These are phyloP conservation scores for Melastoma malabathricum DNA, from an alignment of 345 rosid species.

Conservation along the genomic window DNA sequence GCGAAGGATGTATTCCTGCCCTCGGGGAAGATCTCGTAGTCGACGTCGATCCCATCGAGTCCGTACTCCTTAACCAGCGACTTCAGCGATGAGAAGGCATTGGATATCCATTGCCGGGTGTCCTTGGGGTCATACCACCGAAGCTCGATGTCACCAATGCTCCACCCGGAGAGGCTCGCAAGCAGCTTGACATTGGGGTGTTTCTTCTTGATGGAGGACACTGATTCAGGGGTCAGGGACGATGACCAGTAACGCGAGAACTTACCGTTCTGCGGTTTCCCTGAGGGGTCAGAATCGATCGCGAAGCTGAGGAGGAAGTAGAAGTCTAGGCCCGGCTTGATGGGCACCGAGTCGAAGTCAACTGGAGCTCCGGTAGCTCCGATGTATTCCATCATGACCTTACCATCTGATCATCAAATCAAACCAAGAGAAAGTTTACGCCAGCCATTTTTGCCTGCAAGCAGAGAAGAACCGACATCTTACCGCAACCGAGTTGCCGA, in stretches of 20 bases:
- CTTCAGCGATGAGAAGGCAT: constrained; percentile 29
- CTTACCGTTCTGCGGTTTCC: constrained; percentile 24
- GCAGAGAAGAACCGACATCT: background rate
- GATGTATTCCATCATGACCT: constrained; percentile 59
- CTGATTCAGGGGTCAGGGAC: constrained; percentile 16
- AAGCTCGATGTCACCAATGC: constrained; percentile 22
- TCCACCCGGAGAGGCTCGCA: constrained; percentile 48
- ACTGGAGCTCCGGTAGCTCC: constrained; percentile 34
- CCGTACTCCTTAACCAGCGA: constrained; percentile 19
- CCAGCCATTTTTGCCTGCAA: no score
- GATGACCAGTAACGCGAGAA: constrained; percentile 33
- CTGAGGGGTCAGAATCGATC: constrained; percentile 29
- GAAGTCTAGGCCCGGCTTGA: constrained; percentile 24
- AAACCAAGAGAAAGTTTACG: background rate
- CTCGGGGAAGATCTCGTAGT: constrained; percentile 31
- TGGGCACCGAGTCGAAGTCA: constrained; percentile 23
- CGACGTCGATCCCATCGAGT: constrained; percentile 48
- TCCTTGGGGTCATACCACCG: constrained; percentile 31
- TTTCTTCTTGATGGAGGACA: constrained; percentile 14
- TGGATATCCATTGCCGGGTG: constrained; percentile 25
- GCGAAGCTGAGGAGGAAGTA: constrained; percentile 42
- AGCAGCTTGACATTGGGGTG: constrained; percentile 32
- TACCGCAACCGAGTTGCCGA: background rate
- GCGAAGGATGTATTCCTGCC: constrained; percentile 13
- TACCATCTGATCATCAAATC: constrained; percentile 20